Conservation (phyloP, 2,329 filamentous ascomycete species). For the Pseudogymnoascus verrucosus region DNA sequence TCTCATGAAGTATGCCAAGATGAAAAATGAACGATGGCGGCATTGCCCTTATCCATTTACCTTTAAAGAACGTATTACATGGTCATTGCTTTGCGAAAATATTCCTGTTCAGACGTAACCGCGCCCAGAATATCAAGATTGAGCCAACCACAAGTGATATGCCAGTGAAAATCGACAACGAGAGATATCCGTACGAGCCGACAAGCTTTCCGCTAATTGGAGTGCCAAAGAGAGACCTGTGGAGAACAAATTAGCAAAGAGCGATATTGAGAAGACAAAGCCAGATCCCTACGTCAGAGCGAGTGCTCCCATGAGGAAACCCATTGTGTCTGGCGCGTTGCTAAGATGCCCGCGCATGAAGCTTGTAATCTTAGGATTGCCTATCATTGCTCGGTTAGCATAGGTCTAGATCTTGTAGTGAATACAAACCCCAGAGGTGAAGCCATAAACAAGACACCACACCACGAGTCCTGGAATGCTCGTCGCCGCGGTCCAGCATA, state of each 20-base stretch:
- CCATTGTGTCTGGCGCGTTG: conserved; percentile 17
- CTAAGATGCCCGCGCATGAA: conserved; percentile 17
- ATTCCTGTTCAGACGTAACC: conserved; percentile 13
- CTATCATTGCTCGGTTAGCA: conserved; percentile 8
- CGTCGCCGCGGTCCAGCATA: conserved; percentile 17
- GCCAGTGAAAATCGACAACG: conserved; percentile 20
- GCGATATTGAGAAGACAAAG: neutral
- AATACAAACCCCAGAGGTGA: conserved; percentile 16
- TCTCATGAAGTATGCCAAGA: neutral
- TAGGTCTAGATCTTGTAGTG: neutral
- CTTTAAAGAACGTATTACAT: neutral
- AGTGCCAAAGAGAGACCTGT: conserved; percentile 18
- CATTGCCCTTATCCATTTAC: neutral
- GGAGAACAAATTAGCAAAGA: neutral
- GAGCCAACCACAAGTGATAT: conserved; percentile 18
- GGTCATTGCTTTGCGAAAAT: conserved; percentile 13
- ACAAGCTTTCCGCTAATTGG: conserved; percentile 21
- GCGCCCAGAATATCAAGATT: conserved; percentile 13
- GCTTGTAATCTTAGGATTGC: conserved; percentile 20
- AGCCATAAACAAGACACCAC: conserved; percentile 17
- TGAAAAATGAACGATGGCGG: neutral
- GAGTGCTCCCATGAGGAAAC: conserved; percentile 17
- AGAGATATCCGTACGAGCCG: conserved; percentile 15
- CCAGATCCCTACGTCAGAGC: conserved; percentile 16
- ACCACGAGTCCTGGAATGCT: conserved; percentile 15